These are phyloP conservation scores for Exophiala sp. DNA, from an alignment of 2,329 filamentous ascomycete species.

Conservation along the genomic window DNA sequence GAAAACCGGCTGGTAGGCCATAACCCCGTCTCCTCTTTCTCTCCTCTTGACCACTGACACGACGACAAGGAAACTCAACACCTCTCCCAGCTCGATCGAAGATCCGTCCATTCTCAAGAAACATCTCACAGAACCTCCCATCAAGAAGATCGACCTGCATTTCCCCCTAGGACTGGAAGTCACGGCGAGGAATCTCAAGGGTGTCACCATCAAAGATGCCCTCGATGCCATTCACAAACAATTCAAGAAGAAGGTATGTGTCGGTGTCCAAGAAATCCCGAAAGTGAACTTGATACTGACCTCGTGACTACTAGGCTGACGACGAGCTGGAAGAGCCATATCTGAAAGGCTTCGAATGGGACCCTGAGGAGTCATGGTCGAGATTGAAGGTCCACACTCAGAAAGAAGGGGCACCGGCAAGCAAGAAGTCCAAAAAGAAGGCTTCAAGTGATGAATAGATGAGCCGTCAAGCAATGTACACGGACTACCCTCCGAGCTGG, in stretches of 20 bases:
- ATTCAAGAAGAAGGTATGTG: conserved; percentile 83
- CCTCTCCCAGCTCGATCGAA: conserved; percentile 68
- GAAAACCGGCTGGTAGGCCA: conserved; percentile 74
- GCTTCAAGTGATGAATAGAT: conserved; percentile 32
- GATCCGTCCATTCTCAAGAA: conserved; percentile 81
- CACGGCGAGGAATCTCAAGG: conserved; percentile 82
- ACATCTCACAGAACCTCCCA: conserved; percentile 68
- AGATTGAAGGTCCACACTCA: conserved; percentile 80
- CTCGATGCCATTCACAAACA: conserved; percentile 92
- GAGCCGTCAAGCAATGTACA: neutral
- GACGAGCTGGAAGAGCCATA: conserved; percentile 84
- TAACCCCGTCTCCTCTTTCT: neutral
- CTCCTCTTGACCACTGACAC: neutral
- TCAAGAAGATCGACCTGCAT: conserved; percentile 91
- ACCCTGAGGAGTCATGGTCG: conserved; percentile 86
- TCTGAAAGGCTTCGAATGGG: conserved; percentile 93
- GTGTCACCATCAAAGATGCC: conserved; percentile 95
- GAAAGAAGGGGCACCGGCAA: conserved; percentile 56
- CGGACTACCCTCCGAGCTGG: neutral
- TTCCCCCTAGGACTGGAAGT: conserved; percentile 85
- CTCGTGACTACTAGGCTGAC: conserved; percentile 58
- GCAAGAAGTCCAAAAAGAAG: conserved; percentile 62
- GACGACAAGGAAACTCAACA: conserved; percentile 79
- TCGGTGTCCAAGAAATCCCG: no score
- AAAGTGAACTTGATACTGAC: no score